Conservation (phyloP, 2,329 filamentous ascomycete genomes). For the Penicillium sp. region DNA sequence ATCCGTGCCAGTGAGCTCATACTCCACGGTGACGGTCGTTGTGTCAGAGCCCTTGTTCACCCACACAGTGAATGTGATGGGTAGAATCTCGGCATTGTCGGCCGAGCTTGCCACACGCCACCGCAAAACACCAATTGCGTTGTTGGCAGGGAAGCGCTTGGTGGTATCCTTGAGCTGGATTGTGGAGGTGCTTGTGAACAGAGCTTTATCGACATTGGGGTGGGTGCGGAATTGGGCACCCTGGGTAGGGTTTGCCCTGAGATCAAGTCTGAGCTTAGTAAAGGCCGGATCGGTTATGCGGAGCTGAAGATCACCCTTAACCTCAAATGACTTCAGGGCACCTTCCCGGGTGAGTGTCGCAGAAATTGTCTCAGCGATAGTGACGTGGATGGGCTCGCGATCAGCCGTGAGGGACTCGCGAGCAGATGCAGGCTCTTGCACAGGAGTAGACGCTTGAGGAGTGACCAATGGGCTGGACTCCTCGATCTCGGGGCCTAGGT, state of each 20-base stretch:
- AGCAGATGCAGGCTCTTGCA: slow-evolving; percentile 59
- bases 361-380: slow-evolving; percentile 86
- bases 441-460: slow-evolving; percentile 59
- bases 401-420: slow-evolving; percentile 71
- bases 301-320: slow-evolving; percentile 91
- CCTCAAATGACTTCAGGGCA: slow-evolving; percentile 79
- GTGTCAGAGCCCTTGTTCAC: slow-evolving; percentile 85
- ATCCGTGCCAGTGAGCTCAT: slow-evolving; percentile 85
- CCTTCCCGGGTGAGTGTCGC: slow-evolving; percentile 90
- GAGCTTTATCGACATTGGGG: slow-evolving; percentile 89
- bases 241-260: slow-evolving; percentile 76
- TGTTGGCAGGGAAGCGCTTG: slow-evolving; percentile 93
- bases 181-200: slow-evolving; percentile 80
- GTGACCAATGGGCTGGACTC: slow-evolving; percentile 72
- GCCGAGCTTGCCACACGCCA: slow-evolving; percentile 83
- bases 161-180: slow-evolving; percentile 89
- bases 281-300: slow-evolving; percentile 87
- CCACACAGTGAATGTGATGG: slow-evolving; percentile 97
- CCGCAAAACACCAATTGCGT: slow-evolving; percentile 87
- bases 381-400: slow-evolving; percentile 84
- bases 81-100: slow-evolving; percentile 80
- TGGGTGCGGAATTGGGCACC: slow-evolving; percentile 93
- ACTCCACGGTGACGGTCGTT: slow-evolving; percentile 92
- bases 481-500: slow-evolving; percentile 86
- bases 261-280: slow-evolving; percentile 87